Evolutionary conservation across 371 early-diverging fungal genomes (phyloP).

Genomic region (Fennellomyces sp.): DNA sequence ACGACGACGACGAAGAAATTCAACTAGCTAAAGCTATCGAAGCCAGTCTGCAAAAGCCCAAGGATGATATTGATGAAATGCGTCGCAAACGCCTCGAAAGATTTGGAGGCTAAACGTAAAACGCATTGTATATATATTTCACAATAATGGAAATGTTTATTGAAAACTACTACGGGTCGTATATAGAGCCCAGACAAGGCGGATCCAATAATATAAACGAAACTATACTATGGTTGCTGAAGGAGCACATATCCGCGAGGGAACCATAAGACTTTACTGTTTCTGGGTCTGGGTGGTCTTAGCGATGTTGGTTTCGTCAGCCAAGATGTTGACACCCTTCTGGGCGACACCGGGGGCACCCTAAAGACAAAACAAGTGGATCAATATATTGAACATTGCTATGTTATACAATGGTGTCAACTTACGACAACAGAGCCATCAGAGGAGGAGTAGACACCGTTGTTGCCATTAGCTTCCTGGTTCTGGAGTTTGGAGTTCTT

Average conservation of each 20-base stretch:
- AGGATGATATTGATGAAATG: constrained; percentile 32
- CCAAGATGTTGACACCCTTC: neutral
- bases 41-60: constrained; percentile 26
- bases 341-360: neutral
- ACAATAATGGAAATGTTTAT: too few species aligned
- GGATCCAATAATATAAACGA: neutral
- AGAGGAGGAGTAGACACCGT: neutral
- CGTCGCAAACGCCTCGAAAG: constrained; percentile 36
- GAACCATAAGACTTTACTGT: neutral
- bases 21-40: constrained; percentile 37
- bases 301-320: neutral
- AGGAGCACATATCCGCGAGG: too few species aligned
- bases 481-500: neutral
- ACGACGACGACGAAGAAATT: constrained; percentile 30
- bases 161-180: neutral
- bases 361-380: neutral
- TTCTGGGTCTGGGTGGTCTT: neutral
- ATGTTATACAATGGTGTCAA: neutral
- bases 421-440: constrained; percentile 1
- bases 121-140: too few species aligned
- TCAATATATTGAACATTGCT: neutral
- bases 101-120: constrained; percentile 22
- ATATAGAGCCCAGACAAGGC: neutral
- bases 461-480: neutral
- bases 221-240: neutral